These are phyloP conservation scores for Colletotrichum sojae DNA, from an alignment of 2,329 filamentous ascomycete genomes.

Conservation along the genomic window DNA sequence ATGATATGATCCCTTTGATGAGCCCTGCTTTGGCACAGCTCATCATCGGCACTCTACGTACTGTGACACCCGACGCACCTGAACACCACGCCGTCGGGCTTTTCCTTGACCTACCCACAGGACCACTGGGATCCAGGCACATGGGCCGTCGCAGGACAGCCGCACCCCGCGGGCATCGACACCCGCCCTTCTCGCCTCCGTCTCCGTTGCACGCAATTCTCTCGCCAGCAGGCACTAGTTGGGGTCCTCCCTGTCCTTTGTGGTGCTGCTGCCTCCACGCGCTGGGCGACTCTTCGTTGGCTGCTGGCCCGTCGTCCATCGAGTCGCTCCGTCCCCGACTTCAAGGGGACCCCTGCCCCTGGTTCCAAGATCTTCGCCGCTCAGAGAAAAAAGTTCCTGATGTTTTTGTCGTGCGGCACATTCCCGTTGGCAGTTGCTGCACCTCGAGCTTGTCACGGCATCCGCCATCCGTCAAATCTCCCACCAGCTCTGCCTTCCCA, in stretches of 20 bases:
- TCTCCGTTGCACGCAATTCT: slow-evolving; percentile 20
- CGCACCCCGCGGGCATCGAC: slow-evolving; percentile 28
- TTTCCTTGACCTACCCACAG: slow-evolving; percentile 14
- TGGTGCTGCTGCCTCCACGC: slow-evolving; percentile 22
- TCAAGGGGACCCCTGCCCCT: slow-evolving; percentile 14
- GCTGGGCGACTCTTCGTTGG: slow-evolving; percentile 24
- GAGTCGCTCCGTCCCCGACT: slow-evolving; percentile 29
- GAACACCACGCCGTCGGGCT: slow-evolving; percentile 27
- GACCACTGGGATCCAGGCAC: slow-evolving; percentile 15
- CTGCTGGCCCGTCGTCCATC: slow-evolving; percentile 6
- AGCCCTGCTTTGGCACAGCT: slow-evolving; percentile 13
- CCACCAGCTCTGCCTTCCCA: not conserved
- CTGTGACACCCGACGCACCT: not conserved
- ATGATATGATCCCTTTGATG: slow-evolving; percentile 29
- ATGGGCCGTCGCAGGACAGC: slow-evolving; percentile 11
- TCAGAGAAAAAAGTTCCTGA: slow-evolving; percentile 32
- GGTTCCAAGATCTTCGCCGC: slow-evolving; percentile 34
- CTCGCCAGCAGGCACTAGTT: slow-evolving; percentile 15
- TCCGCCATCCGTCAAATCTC: slow-evolving; percentile 24
- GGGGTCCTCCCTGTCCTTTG: slow-evolving; percentile 23
- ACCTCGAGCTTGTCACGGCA: slow-evolving; percentile 34
- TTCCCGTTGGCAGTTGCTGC: slow-evolving; percentile 18
- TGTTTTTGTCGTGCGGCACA: slow-evolving; percentile 28
- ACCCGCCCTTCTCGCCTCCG: not conserved
- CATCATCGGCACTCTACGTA: slow-evolving; percentile 15